phyloP scores from a whole-genome alignment of 306 rosid genomes.

The Arachis hypogaea region DNA sequence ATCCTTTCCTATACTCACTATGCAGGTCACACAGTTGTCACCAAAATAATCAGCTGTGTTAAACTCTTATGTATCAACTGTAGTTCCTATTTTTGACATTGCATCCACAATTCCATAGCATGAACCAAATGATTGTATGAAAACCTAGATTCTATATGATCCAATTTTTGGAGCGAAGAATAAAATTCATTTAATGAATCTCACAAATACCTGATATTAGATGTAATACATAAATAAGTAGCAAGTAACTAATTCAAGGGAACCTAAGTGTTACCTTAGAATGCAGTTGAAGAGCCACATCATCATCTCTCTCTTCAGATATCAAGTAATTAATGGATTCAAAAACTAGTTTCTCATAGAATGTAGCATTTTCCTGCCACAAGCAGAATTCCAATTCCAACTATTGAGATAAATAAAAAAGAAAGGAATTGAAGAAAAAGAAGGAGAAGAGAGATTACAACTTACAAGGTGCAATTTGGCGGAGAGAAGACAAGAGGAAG shows the following conservation, averaged over 20 bases:
- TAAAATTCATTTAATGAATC: constrained; percentile 12
- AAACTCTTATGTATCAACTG: neutral
- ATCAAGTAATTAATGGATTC: constrained; percentile 62
- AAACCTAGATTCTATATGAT: neutral
- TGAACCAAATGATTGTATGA: constrained; percentile 9
- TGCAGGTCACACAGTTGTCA: constrained; percentile 22
- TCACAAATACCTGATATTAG: neutral
- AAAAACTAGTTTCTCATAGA: constrained; percentile 78
- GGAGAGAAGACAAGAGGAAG: constrained; percentile 52
- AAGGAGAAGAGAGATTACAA: constrained; percentile 47
- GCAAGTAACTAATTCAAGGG: neutral
- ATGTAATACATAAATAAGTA: neutral
- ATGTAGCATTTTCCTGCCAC: constrained; percentile 78
- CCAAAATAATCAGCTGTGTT: constrained; percentile 26
- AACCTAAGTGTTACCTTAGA: constrained; percentile 50
- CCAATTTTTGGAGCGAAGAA: constrained; percentile 4
- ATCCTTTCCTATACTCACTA: constrained; percentile 7
- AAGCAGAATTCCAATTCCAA: constrained; percentile 16
- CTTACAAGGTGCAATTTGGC: constrained; percentile 68
- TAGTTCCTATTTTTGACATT: neutral
- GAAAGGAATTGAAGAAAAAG: neutral
- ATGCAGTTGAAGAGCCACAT: constrained; percentile 69
- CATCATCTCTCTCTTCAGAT: constrained; percentile 68
- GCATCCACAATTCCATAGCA: neutral
- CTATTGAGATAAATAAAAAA: neutral